Evolutionary conservation across 2,329 filamentous ascomycete genomes (phyloP), one percentile per base, ranked within the genome.

Genomic region (Akanthomyces muscarius): DNA sequence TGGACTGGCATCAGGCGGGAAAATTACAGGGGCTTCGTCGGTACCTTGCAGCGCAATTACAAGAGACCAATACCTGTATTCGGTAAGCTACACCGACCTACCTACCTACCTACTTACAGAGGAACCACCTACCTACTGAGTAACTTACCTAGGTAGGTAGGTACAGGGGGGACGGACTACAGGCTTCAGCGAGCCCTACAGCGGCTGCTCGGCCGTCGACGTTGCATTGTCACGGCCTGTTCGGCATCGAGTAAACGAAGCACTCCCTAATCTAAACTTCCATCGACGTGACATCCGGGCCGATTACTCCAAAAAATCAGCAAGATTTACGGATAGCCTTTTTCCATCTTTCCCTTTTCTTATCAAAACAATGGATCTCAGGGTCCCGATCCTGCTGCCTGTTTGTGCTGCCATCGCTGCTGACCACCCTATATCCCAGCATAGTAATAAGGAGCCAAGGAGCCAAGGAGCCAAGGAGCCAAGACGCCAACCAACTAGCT

Each of bases 321-420:
- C 41, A 56, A 11, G 11, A 21, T 21, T 2, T 28, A 21, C 21
- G 21, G 21, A 21, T 21, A 13, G 28, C 14, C 1, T 25, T 48
- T 50, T 4, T 45, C 23, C 33, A 16, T 4, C 0, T 28, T 11
- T 45, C 23, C 38, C 16, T 5, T 2, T 41, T 11, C 21, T 36
- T 23, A 1, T 4, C 1, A 48, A 4, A 48, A 13, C 21, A 14
- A 57, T 58, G 55, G 44, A 48, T 57, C 55, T 36, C 13, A 14
- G 42, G 42, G 16, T 25, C 55, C 55, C 55, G 42, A 25, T 48
- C 28, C 10, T 48, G 55, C 44, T 57, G 42, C 55, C 41, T 57
- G 13, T 28, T n/a, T 48, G 11, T 41, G 42, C 55, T 42, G 30
- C 42, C 55, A 36, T 57, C 18, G 33, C 33, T 36, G 33, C 33